These are phyloP conservation scores for Aureobasidium zeae DNA, from an alignment of 2,329 filamentous ascomycete genomes.

Conservation along the genomic window DNA sequence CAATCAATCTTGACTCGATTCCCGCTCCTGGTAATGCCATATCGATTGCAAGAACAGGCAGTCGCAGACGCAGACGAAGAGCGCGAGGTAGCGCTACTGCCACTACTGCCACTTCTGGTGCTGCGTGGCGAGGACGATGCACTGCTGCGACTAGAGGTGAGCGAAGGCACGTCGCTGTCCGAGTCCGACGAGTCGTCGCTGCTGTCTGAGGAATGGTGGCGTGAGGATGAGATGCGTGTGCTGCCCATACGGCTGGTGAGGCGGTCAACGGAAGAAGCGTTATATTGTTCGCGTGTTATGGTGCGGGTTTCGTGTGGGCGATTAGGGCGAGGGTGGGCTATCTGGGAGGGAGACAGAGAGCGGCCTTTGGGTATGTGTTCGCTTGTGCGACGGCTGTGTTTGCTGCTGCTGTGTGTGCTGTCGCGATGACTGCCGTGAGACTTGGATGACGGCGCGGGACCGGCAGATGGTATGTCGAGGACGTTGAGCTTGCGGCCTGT, in stretches of 20 bases:
- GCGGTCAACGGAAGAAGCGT: slow-evolving; percentile 65
- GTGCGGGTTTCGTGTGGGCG: slow-evolving; percentile 79
- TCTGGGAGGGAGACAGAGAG: slow-evolving; percentile 77
- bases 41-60: slow-evolving; percentile 87
- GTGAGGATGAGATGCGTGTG: slow-evolving; percentile 44
- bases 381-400: slow-evolving; percentile 41
- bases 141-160: slow-evolving; percentile 65
- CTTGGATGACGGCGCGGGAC: slow-evolving; percentile 30
- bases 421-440: slow-evolving; percentile 35
- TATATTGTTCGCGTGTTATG: slow-evolving; percentile 76
- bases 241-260: slow-evolving; percentile 53
- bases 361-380: slow-evolving; percentile 78
- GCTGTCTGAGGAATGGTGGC: slow-evolving; percentile 18
- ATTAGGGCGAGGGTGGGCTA: slow-evolving; percentile 81
- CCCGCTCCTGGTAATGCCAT: slow-evolving; percentile 84
- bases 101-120: no score
- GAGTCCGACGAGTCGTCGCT: slow-evolving; percentile 54
- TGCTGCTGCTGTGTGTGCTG: slow-evolving; percentile 32
- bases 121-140: slow-evolving; percentile 47
- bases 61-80: slow-evolving; percentile 40
- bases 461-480: slow-evolving; percentile 66
- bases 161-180: slow-evolving; percentile 48
- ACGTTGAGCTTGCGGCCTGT: slow-evolving; percentile 96
- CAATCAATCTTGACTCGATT: slow-evolving; percentile 95
- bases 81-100: slow-evolving; percentile 56